Percentiles rank a stretch among this genome's conserved stretches.
Evolutionary conservation across 176 grass and related monocot species (phyloP).

Genomic region (Hsuehochloa calcarea): DNA sequence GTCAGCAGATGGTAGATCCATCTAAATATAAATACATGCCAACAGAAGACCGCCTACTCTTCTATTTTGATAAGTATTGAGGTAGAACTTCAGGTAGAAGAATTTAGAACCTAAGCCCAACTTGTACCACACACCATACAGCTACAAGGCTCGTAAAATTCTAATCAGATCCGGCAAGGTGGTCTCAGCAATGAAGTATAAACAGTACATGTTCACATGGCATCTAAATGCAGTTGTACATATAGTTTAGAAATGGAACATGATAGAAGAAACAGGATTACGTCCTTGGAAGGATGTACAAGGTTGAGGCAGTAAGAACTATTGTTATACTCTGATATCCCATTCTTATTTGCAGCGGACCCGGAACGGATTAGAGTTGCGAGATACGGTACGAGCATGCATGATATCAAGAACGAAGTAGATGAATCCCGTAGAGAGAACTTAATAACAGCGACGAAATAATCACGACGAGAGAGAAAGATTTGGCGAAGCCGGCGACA

Average conservation of each 20-base stretch:
- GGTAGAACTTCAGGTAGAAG: not conserved
- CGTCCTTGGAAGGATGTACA: not conserved
- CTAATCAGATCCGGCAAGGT: not conserved
- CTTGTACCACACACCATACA: not conserved
- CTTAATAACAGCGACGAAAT: too few species aligned
- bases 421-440: too few species aligned
- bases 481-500: too few species aligned
- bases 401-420: too few species aligned
- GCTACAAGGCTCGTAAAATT: not conserved
- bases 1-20: not conserved
- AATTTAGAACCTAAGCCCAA: slow-evolving; percentile 5
- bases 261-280: not conserved
- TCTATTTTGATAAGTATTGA: not conserved
- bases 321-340: too few species aligned
- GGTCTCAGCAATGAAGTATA: not conserved
- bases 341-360: too few species aligned
- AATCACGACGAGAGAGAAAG: too few species aligned
- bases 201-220: not conserved
- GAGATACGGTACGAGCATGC: too few species aligned
- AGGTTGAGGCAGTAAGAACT: not conserved
- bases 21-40: not conserved
- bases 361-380: too few species aligned
- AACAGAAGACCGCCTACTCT: not conserved
- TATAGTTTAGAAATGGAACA: not conserved
- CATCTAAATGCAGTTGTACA: not conserved